Evolutionary conservation across 2,329 filamentous ascomycete genomes (phyloP).

Genomic region (Grosmannia clavigera): DNA sequence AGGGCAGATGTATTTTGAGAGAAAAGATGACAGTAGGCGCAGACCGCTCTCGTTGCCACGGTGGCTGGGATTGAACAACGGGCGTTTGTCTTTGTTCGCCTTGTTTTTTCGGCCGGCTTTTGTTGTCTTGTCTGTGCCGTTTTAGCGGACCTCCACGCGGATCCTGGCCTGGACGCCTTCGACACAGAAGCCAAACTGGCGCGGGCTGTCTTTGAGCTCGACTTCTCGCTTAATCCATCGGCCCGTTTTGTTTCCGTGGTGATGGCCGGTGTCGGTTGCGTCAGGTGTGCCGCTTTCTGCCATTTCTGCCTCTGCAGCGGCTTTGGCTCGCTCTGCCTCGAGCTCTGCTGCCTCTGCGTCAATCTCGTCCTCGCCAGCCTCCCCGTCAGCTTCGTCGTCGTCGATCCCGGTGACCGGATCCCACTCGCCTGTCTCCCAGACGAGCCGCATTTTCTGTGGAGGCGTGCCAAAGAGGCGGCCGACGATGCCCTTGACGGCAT

Average conservation of each 20-base stretch:
- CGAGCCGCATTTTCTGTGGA: conserved; percentile 52
- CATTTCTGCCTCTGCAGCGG: conserved; percentile 18
- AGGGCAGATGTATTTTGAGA: not conserved
- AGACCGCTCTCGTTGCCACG: not conserved
- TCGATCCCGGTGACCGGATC: conserved; percentile 60
- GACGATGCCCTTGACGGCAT: conserved; percentile 67
- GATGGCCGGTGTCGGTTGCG: conserved; percentile 7
- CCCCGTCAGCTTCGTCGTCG: conserved; percentile 36
- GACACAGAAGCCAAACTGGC: conserved; percentile 72
- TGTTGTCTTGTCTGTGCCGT: not conserved
- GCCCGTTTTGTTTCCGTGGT: conserved; percentile 21
- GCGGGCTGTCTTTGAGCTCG: conserved; percentile 66
- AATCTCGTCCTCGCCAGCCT: conserved; percentile 42
- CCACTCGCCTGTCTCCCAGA: conserved; percentile 89
- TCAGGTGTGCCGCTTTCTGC: conserved; percentile 10
- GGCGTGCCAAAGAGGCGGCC: conserved; percentile 54
- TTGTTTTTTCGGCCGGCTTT: not conserved
- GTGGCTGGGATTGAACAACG: not conserved
- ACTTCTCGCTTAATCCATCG: conserved; percentile 68
- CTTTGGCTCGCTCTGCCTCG: conserved; percentile 8
- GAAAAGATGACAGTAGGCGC: not conserved
- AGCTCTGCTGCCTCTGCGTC: conserved; percentile 28
- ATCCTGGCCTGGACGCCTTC: conserved; percentile 60
- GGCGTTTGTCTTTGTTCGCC: not conserved
- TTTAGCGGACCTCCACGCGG: conserved; percentile 42